phyloP scores from a whole-genome alignment of 305 asterid species.

The Solanum aculeatissimum region DNA sequence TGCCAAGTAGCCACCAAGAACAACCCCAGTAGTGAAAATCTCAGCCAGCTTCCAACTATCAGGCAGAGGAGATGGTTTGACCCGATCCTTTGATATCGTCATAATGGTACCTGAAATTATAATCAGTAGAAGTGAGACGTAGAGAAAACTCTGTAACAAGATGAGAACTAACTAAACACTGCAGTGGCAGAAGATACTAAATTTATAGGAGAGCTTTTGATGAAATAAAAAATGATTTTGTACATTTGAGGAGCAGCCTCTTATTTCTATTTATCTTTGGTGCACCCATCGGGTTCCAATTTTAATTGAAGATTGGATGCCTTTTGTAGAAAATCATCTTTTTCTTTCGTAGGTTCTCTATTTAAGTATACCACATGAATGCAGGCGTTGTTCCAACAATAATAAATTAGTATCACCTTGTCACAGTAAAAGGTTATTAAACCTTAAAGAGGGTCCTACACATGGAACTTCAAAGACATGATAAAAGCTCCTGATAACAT shows the following conservation, averaged over 20 bases:
- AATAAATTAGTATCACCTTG: not conserved
- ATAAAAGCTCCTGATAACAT: not conserved
- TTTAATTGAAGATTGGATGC: not conserved
- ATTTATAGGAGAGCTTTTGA: not conserved
- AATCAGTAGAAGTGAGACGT: not conserved
- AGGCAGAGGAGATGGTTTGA: constrained; percentile 36
- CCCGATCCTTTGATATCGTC: constrained; percentile 40
- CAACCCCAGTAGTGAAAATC: constrained; percentile 30
- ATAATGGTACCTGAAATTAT: constrained; percentile 30
- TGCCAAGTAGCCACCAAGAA: constrained; percentile 37
- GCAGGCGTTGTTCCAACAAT: not conserved
- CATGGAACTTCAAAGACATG: not conserved
- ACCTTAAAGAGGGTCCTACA: not conserved
- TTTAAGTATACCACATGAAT: not conserved
- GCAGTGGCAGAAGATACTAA: not conserved
- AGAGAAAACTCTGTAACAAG: not conserved
- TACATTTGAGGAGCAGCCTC: not conserved
- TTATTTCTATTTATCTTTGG: not conserved
- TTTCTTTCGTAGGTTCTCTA: not conserved
- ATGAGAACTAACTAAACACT: not conserved
- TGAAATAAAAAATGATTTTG: not conserved
- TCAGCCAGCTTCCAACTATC: constrained; percentile 43
- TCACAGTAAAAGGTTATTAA: not conserved
- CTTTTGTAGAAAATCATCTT: too few species aligned
- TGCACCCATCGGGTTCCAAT: not conserved